Conservation (phyloP, 1,284 basidiomycete species). For the Cryptococcus floricola region DNA sequence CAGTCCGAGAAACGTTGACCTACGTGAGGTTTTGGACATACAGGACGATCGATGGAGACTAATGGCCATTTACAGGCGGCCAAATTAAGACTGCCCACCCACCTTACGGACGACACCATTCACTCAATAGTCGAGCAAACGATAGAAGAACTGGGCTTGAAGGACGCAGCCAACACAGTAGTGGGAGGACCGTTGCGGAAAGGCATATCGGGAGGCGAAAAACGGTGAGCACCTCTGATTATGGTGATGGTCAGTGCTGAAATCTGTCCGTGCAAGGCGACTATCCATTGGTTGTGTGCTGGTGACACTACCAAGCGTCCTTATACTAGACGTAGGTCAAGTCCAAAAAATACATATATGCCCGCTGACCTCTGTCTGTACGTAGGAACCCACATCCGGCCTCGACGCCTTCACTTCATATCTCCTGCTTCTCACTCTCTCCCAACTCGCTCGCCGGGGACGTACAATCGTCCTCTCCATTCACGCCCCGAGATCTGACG, state of each 20-base stretch:
- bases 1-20: conserved; percentile 55
- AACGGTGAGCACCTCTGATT: conserved; percentile 51
- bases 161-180: conserved; percentile 53
- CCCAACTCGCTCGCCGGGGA: conserved; percentile 51
- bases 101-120: conserved; percentile 42
- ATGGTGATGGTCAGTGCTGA: background rate
- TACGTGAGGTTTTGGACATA: conserved; percentile 28
- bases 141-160: conserved; percentile 55
- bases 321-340: conserved; percentile 67
- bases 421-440: conserved; percentile 53
- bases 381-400: conserved; percentile 41
- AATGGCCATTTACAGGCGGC: conserved; percentile 44
- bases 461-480: conserved; percentile 55
- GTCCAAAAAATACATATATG: background rate
- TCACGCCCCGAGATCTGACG: conserved; percentile 57
- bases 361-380: background rate
- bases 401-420: conserved; percentile 55
- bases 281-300: conserved; percentile 80
- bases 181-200: conserved; percentile 54
- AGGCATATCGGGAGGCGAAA: conserved; percentile 80
- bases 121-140: conserved; percentile 54
- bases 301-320: conserved; percentile 70
- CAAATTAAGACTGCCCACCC: conserved; percentile 52
- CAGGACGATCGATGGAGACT: background rate
- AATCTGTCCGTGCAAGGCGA: conserved; percentile 42